Base-by-base conservation (phyloP, 441 rosid genomes). In the Mallotus repandus region DNA sequence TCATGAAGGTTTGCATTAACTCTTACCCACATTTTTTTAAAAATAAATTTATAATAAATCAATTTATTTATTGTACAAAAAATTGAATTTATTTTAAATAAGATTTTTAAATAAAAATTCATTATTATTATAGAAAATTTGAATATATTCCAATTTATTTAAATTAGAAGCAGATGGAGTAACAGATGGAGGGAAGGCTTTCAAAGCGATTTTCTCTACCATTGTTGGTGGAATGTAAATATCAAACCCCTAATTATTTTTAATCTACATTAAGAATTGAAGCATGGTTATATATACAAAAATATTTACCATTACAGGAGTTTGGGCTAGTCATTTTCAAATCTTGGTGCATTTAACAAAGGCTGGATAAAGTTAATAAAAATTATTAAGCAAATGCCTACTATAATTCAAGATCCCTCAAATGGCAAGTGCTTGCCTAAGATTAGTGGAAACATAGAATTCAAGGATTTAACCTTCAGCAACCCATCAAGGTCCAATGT, bases 281-380 rank as follows among this genome's bases (percentile, higher is more conserved):
- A 70, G 13, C 35, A 15, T 50, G 59, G 18, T 72, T 58, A 61
- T 69, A 70, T 41, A 35, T 19, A 52, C 64, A 11, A 32, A 1
- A 48, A 10, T 57, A 11, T 69, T 63, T 71, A 71, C 75, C 73
- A 16, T 75, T 86, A 4, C 88, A 96, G 99, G 99, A 91, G 98
- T 63, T 87, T 96, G 89, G 99, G 99, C 14, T 98, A 96, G 81
- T 96, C 99, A 50, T 91, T 96, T 81, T 96, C 99, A 0, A 93
- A 96, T 72, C 99, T 96, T 4, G 98, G 97, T 41, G 98, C 99
- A 5, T 96, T 96, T 80, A 91, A 98, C 84, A 96, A 96, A 85
- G 99, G 99, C 99, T 50, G 99, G 98, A 77, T 95, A 81, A 95
- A 95, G 83, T 76, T 95, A 86, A 89, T 95, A 97, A 98, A 91